A percentile compares a stretch with the other conserved stretches of the same genome.
These are phyloP conservation scores for Tuber borchii DNA, from an alignment of 495 filamentous ascomycete species.

Conservation along the genomic window DNA sequence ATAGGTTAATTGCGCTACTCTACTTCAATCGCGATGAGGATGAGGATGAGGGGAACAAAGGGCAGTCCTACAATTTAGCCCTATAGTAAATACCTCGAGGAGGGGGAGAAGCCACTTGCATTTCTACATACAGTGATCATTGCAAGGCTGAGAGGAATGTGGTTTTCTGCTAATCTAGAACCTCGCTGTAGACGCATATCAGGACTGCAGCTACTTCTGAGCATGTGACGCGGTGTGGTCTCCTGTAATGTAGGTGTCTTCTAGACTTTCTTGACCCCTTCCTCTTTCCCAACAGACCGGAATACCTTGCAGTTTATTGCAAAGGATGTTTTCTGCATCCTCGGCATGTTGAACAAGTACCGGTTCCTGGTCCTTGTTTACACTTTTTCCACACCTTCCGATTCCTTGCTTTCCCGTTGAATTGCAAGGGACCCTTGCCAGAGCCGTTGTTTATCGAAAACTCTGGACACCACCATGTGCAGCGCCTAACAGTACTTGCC, in stretches of 20 bases:
- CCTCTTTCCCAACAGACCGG: not conserved
- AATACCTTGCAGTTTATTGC: not conserved
- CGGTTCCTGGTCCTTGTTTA: slow-evolving; percentile 32
- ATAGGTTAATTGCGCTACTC: not conserved
- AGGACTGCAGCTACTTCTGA: not conserved
- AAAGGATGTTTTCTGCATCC: slow-evolving; percentile 5
- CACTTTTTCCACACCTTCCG: slow-evolving; percentile 25
- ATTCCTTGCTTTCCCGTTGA: slow-evolving; percentile 35
- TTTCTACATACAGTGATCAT: not conserved
- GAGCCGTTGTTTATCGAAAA: slow-evolving; percentile 42
- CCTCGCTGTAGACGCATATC: not conserved
- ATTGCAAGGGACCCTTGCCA: slow-evolving; percentile 15
- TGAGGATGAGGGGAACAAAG: not conserved
- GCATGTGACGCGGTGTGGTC: not conserved
- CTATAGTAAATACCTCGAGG: not conserved
- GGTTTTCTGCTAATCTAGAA: not conserved
- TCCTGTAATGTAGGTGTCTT: not conserved
- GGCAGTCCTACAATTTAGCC: not conserved
- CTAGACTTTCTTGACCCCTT: not conserved
- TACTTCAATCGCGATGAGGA: not conserved
- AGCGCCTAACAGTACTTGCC: slow-evolving; percentile 30
- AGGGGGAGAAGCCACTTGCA: not conserved
- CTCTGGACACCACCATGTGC: slow-evolving; percentile 16
- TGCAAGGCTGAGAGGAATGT: slow-evolving; percentile 1
- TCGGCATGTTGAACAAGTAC: slow-evolving; percentile 25